These are phyloP conservation scores for Areca catechu DNA, from an alignment of 176 grass and related monocot species.

Conservation along the genomic window DNA sequence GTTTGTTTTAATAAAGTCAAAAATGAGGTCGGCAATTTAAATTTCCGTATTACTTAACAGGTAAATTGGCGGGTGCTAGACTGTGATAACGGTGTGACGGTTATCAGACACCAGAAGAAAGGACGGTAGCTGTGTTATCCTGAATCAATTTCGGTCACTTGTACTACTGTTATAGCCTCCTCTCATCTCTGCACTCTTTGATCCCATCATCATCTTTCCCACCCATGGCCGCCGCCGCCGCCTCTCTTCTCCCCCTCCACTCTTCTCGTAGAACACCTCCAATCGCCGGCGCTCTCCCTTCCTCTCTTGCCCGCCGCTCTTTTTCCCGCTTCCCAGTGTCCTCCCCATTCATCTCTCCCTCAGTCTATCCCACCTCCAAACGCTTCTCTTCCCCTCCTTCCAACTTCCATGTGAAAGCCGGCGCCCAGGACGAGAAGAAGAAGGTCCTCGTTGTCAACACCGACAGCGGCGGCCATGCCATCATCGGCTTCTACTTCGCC, in stretches of 20 bases:
- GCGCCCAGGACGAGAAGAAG: slow-evolving; percentile 42
- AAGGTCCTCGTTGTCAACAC: slow-evolving; percentile 75
- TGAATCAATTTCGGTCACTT: too few species aligned
- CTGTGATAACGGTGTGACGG: too few species aligned
- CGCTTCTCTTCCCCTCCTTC: slow-evolving; percentile 9
- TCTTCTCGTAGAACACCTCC: slow-evolving; percentile 21
- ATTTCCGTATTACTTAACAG: too few species aligned
- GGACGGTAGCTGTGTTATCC: too few species aligned
- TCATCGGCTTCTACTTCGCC: slow-evolving; percentile 86
- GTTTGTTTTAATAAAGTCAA: too few species aligned
- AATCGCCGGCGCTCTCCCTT: not conserved
- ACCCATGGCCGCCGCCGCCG: not conserved
- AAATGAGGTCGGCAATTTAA: too few species aligned
- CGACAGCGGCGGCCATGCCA: slow-evolving; percentile 63
- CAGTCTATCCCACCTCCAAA: not conserved
- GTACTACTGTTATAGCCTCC: too few species aligned
- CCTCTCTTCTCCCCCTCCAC: not conserved
- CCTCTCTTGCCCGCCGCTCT: slow-evolving; percentile 10
- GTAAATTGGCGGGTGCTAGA: too few species aligned
- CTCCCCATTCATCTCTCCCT: not conserved
- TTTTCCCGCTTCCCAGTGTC: not conserved
- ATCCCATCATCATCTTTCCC: slow-evolving; percentile 20
- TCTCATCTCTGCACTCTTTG: too few species aligned
- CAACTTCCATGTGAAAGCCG: slow-evolving; percentile 2
- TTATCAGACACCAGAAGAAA: too few species aligned